Evolutionary conservation across 192 early-diverging fungal species (phyloP).

Genomic region (Backusella morwellensis): DNA sequence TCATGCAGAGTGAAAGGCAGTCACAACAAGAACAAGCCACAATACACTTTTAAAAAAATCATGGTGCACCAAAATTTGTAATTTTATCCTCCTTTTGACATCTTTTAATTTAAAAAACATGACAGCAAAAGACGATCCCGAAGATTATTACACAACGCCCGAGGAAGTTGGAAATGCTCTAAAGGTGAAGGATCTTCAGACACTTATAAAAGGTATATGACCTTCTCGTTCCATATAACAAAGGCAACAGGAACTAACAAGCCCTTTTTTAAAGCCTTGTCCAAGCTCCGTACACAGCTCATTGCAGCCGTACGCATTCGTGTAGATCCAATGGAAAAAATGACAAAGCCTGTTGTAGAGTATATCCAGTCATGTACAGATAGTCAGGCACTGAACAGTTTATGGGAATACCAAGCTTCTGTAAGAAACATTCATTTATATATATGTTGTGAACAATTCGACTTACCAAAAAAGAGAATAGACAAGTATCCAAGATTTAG

Average conservation of each 20-base stretch:
- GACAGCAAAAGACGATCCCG: constrained; percentile 2
- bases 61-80: not conserved
- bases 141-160: constrained; percentile 19
- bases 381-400: constrained; percentile 50
- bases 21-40: not conserved
- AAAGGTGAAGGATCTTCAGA: constrained; percentile 13
- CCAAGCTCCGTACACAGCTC: constrained; percentile 21
- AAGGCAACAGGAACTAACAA: not conserved
- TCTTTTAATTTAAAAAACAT: not conserved
- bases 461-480: constrained; percentile 15
- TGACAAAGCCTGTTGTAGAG: constrained; percentile 33
- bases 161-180: constrained; percentile 9
- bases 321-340: constrained; percentile 29
- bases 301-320: not conserved
- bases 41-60: not conserved
- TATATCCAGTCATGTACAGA: constrained; percentile 65
- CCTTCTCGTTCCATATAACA: not conserved
- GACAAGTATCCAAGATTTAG: constrained; percentile 50
- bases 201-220: constrained; percentile 8
- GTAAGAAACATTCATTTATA: constrained; percentile 25
- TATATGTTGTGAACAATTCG: not conserved
- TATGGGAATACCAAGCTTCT: constrained; percentile 64
- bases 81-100: not conserved
- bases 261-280: not conserved
- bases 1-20: not conserved